Conservation (phyloP, 441 rosid species). For the Populus hybrid region DNA sequence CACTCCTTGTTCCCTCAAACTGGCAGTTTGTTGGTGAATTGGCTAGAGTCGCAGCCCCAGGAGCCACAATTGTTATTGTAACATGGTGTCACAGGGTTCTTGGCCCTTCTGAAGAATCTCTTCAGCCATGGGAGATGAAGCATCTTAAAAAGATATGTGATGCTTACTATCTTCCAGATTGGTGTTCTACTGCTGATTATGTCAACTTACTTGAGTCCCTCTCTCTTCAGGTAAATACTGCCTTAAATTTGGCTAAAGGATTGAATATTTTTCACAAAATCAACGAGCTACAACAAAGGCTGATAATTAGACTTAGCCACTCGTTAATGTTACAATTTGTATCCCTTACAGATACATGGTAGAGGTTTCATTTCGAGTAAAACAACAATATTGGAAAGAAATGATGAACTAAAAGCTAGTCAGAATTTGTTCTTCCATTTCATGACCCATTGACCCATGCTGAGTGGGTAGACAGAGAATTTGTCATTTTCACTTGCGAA, state of each 20-base stretch:
- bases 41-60: conserved; percentile 84
- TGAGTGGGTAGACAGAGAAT: neutral
- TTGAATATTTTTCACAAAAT: neutral
- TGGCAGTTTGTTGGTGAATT: conserved; percentile 74
- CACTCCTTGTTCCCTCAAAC: neutral
- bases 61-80: conserved; percentile 72
- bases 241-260: neutral
- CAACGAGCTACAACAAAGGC: neutral
- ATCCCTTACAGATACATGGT: neutral
- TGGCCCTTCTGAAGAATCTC: conserved; percentile 49
- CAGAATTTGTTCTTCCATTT: neutral
- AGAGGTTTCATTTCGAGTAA: neutral
- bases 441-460: neutral
- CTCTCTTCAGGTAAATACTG: conserved; percentile 47
- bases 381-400: neutral
- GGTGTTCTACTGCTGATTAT: conserved; percentile 88
- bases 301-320: neutral
- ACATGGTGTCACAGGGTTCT: conserved; percentile 95
- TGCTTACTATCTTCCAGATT: conserved; percentile 75
- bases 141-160: conserved; percentile 63
- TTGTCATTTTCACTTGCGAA: neutral
- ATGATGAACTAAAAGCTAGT: neutral
- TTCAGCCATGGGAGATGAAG: conserved; percentile 68
- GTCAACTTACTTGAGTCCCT: conserved; percentile 52
- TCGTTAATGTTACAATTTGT: neutral